These are phyloP conservation scores for Babesia ovata DNA, from an alignment of 169 alveolate genomes.

Conservation along the genomic window DNA sequence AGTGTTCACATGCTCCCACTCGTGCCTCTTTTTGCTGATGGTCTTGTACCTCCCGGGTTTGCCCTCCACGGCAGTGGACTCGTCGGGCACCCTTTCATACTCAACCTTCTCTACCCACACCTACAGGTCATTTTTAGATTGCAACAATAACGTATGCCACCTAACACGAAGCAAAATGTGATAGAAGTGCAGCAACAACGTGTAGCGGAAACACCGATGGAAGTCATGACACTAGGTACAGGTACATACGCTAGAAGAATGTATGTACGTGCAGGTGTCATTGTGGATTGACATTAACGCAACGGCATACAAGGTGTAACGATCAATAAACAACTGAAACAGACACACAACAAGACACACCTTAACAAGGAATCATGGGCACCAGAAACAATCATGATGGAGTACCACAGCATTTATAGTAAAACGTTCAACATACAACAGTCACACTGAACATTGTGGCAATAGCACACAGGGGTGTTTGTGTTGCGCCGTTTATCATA, in stretches of 20 bases:
- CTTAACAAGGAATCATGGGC: too few species aligned
- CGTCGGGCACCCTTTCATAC: constrained; percentile 87
- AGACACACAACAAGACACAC: too few species aligned
- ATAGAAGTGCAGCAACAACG: neutral
- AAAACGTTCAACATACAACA: neutral
- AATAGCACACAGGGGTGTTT: neutral
- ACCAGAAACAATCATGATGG: too few species aligned
- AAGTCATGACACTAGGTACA: too few species aligned
- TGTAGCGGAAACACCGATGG: neutral
- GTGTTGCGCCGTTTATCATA: constrained; percentile 13
- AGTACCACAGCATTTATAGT: too few species aligned
- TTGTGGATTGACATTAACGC: too few species aligned
- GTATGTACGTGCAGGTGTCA: too few species aligned
- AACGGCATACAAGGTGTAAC: too few species aligned
- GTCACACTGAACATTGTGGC: neutral
- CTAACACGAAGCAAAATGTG: neutral
- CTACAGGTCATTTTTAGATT: constrained; percentile 20
- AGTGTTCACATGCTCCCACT: constrained; percentile 92
- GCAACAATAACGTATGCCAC: too few species aligned
- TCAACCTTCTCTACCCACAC: constrained; percentile 86
- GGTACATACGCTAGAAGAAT: too few species aligned
- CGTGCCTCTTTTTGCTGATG: constrained; percentile 79
- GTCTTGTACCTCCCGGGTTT: constrained; percentile 80
- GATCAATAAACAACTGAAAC: too few species aligned
- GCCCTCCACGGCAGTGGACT: constrained; percentile 76